Base-by-base conservation (phyloP, 2,329 filamentous ascomycete species). In the Exutisphaerella laricina region DNA sequence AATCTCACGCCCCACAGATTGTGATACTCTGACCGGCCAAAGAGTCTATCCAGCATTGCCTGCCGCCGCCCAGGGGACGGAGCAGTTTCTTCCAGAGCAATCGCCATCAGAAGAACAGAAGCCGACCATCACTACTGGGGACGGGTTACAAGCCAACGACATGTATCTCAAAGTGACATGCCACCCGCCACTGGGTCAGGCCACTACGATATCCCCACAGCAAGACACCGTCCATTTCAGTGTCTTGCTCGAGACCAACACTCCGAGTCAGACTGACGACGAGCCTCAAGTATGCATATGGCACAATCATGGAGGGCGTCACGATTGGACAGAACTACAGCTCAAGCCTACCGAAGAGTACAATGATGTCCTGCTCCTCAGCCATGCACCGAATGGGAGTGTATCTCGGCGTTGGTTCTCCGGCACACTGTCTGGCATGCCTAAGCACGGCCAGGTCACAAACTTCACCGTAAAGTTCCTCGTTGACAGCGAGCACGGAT, bases 241-340 rank as follows among this genome's bases (percentile, higher is more conserved):
- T 0, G 81, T 84, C 5, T 65, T 89, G 9, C 41, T 62, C 16
- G 58, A 61, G 41, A 56, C 51, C 8, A 41, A 41, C 10, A 41
- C 48, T n/a, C 40, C 74, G 74, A 34, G 36, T 12, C 17, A 48
- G 26, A 41, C 50, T 6, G 70, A 71, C 5, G 66, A 75, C 12
- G 69, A 78, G 48, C 92, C 85, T 82, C 76, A 92, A 54, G 77
- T 88, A 22, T 77, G 78, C 12, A 65, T 94, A 5, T 94, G 88
- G 86, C 79, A 86, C 49, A 80, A 84, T 54, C 75, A 77, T 39
- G 61, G 67, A 18, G 70, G 62, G 25, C 71, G 52, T 71, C 75
- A 79, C 48, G 66, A 65, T 68, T 89, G 71, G 76, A 68, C 59
- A 4, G 75, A 82, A 16, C 69, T 78, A 13, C 66, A 68, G 18